These are phyloP conservation scores for Hippophae tibetana DNA, from an alignment of 306 rosid genomes.

Conservation along the genomic window DNA sequence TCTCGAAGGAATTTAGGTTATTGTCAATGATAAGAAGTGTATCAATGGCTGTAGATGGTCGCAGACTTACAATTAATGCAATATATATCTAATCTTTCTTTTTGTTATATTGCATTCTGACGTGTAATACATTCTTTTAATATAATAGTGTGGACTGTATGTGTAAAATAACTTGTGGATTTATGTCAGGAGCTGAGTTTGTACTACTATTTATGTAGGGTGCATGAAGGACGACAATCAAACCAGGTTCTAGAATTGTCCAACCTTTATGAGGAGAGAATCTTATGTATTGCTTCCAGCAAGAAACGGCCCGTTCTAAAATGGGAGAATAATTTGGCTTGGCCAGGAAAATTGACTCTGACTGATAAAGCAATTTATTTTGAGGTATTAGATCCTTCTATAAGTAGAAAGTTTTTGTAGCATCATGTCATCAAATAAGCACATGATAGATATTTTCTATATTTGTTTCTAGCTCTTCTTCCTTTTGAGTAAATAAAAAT, in stretches of 20 bases:
- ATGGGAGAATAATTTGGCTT: slow-evolving; percentile 93
- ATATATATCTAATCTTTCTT: too few relatives aligned
- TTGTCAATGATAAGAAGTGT: too few relatives aligned
- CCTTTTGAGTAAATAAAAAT: too few relatives aligned
- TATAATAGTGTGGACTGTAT: neutral
- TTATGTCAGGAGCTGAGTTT: slow-evolving; percentile 5
- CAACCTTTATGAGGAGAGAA: slow-evolving; percentile 50
- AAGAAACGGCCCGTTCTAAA: slow-evolving; percentile 78
- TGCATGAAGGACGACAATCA: slow-evolving; percentile 55
- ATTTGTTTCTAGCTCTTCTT: too few relatives aligned
- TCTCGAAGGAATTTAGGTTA: too few relatives aligned
- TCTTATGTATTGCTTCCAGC: slow-evolving; percentile 75
- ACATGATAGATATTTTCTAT: too few relatives aligned
- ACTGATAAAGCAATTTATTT: slow-evolving; percentile 86
- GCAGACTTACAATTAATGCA: too few relatives aligned
- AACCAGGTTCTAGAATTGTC: slow-evolving; percentile 59
- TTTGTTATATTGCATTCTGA: too few relatives aligned
- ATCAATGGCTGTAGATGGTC: too few relatives aligned
- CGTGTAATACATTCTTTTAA: too few relatives aligned
- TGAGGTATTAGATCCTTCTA: slow-evolving; percentile 48
- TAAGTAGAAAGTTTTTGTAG: too few relatives aligned
- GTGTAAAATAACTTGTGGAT: neutral
- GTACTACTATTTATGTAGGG: slow-evolving; percentile 49
- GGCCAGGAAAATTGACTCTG: slow-evolving; percentile 94
- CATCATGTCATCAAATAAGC: too few relatives aligned